Percentiles rank a stretch among this genome's conserved stretches.
Conservation (phyloP, 129 eudicot genomes). For the Helianthus tuberosus region DNA sequence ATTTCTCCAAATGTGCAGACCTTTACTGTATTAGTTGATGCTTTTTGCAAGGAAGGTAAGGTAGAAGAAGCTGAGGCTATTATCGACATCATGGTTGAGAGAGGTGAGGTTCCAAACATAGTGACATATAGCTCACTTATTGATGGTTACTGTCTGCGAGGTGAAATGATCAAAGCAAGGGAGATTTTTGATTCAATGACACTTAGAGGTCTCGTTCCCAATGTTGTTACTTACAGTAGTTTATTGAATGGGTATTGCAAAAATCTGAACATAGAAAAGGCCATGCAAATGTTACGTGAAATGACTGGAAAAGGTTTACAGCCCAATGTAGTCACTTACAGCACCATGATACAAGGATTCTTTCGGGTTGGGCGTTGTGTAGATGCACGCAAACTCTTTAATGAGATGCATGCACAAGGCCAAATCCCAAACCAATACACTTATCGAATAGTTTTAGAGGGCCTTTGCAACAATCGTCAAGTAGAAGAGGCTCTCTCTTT, state of each 20-base stretch:
- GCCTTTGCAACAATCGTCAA: not conserved
- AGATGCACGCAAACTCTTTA: conserved; percentile 1
- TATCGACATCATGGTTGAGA: no score
- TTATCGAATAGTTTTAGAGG: not conserved
- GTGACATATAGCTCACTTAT: no score
- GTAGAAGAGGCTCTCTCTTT: not conserved
- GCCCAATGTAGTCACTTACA: not conserved
- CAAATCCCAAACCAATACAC: not conserved
- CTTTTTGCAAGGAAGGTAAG: no score
- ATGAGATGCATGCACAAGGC: not conserved
- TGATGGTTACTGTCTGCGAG: no score
- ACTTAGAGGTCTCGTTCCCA: not conserved
- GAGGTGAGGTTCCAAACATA: no score
- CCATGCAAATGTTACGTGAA: not conserved
- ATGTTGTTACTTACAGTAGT: not conserved
- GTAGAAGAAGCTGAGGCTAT: no score
- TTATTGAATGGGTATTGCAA: not conserved
- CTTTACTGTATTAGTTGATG: no score
- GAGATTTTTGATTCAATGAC: not conserved
- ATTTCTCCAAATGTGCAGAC: no score
- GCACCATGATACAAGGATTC: not conserved
- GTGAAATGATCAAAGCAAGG: not conserved
- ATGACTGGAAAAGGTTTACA: not conserved
- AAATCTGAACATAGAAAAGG: not conserved
- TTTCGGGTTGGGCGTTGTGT: not conserved